Evolutionary conservation across 306 rosid genomes (phyloP), one percentile per base, ranked within the genome.

Genomic region (Heteromeles arbutifolia): DNA sequence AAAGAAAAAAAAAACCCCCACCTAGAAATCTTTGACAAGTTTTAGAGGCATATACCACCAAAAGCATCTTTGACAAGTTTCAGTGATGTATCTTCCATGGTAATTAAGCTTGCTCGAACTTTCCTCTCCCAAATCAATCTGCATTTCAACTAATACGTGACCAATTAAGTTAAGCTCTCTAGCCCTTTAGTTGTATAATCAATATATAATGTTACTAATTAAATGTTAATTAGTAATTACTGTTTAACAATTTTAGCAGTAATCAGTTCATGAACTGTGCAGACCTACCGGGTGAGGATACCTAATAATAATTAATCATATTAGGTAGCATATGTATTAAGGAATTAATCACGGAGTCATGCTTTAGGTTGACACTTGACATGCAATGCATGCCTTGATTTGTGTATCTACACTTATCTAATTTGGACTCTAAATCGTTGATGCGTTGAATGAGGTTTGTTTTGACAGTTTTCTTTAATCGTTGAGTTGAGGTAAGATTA

Each of bases 341-440:
- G 75, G 62, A 19, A 77, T 84, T 54, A 75, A 79, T 86, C 70
- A 72, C 64, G 56, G 24, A 54, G 28, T 71, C 64, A 66, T 72
- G 66, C 75, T 71, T 81, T 78, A 76, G 81, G 88, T 79, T 83
- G 76, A 78, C 72, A 50, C 18, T 79, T 83, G 76, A 78, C 72
- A 50, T 50, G 21, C 54, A 85, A 81, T 80, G 73, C 67, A 77
- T 72, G 18, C 85, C 89, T 74, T 86, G 87, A 82, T 87, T 83
- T 77, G 66, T 58, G 82, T 84, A 82, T 48, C 12, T 26, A 2
- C 68, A 52, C 54, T 58, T 57, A 41, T 73, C 58, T 26, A 39
- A 34, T 39, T 64, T 64, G 44, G 68, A 64, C 25, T 31, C 44
- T 64, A 8, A 31, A 64, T 31, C 4, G 67, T 24, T 58, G 56